phyloP scores from a whole-genome alignment of 257 asterid species.

The Avicennia marina region DNA sequence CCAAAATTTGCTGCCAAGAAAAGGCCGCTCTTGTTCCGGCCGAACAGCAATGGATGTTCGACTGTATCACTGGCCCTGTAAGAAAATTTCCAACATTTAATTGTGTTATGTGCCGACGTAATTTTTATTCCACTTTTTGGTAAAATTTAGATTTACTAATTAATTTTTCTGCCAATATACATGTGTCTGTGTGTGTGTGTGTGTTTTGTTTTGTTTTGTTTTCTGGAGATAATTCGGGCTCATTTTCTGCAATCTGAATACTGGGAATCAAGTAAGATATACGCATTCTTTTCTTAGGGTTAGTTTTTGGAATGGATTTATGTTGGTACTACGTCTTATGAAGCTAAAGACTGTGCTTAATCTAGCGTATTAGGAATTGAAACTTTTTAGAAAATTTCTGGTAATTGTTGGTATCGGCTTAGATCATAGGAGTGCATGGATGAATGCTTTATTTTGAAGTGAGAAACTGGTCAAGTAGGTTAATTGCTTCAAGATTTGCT shows the following conservation, averaged over 20 bases:
- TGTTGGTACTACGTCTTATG: background rate
- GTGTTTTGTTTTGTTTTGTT: too few relatives aligned
- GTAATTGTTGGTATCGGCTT: background rate
- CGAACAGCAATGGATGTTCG: conserved; percentile 88
- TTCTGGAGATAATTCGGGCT: background rate
- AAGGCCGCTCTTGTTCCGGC: conserved; percentile 45
- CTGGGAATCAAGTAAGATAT: background rate
- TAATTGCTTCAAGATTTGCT: background rate
- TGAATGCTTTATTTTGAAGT: background rate
- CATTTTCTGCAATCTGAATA: background rate
- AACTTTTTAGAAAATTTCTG: background rate
- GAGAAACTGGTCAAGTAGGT: background rate
- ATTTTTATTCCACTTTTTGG: background rate
- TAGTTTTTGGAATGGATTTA: conserved; percentile 2
- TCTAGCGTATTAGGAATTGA: background rate
- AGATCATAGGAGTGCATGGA: too few relatives aligned
- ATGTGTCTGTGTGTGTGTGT: too few relatives aligned
- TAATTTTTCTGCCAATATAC: background rate
- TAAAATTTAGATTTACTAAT: background rate
- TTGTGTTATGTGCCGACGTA: background rate
- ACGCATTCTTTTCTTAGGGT: background rate
- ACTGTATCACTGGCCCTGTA: conserved; percentile 70
- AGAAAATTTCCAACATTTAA: conserved; percentile 2
- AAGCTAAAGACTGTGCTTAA: background rate
- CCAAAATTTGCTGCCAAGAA: conserved; percentile 52